A percentile compares a stretch with the other conserved stretches of the same genome.
phyloP scores from a whole-genome alignment of 2,329 filamentous ascomycete genomes.

The Penicillium janthinellum region DNA sequence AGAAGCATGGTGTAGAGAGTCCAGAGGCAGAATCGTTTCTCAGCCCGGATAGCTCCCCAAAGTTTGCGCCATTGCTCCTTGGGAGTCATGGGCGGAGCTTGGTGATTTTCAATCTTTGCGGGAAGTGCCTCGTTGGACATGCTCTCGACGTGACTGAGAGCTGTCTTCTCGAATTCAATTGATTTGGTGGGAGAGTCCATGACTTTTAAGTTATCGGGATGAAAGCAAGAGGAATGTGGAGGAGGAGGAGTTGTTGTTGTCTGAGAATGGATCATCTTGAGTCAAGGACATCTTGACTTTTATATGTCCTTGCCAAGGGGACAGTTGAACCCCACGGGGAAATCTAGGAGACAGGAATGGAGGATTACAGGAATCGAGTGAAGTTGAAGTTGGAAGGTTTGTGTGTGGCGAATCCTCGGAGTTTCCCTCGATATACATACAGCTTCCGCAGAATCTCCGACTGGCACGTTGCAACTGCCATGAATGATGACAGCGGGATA shows the following conservation, averaged over 20 bases:
- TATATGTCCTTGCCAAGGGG: not conserved
- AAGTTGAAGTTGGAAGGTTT: not conserved
- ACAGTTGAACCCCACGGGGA: not conserved
- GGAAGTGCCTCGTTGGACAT: not conserved
- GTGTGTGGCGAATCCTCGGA: not conserved
- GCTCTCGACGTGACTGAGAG: not conserved
- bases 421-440: not conserved
- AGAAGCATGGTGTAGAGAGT: constrained; percentile 15
- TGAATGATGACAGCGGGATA: not conserved
- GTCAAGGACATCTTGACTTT: not conserved
- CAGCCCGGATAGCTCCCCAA: not conserved
- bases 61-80: not conserved
- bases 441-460: not conserved
- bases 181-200: not conserved
- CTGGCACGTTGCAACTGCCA: not conserved
- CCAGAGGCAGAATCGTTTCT: not conserved
- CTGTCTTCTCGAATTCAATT: not conserved
- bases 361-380: not conserved
- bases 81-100: not conserved
- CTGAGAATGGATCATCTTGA: not conserved
- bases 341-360: not conserved
- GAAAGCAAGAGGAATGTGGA: not conserved
- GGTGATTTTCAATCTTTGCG: not conserved
- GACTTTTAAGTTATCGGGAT: not conserved
- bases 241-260: not conserved